phyloP scores from a whole-genome alignment of 2,329 filamentous ascomycete species.

The Magnaporthiopsis poae region DNA sequence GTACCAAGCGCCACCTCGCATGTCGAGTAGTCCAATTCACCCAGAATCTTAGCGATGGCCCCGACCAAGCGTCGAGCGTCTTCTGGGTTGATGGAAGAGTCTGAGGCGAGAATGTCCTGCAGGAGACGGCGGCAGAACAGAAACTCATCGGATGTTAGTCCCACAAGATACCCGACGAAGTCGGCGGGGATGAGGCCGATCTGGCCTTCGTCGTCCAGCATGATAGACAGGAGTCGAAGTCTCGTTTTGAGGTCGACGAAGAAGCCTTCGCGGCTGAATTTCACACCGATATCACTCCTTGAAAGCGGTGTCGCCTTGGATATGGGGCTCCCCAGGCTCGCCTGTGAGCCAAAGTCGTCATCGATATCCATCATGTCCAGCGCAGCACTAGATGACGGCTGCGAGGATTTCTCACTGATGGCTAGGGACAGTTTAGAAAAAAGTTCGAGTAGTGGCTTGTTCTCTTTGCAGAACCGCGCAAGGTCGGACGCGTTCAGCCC shows the following conservation, averaged over 20 bases:
- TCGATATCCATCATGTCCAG: slow-evolving; percentile 59
- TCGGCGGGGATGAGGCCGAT: slow-evolving; percentile 38
- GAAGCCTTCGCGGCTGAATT: slow-evolving; percentile 35
- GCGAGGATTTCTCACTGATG: slow-evolving; percentile 22
- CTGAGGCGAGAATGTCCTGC: slow-evolving; percentile 42
- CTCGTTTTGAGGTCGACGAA: slow-evolving; percentile 36
- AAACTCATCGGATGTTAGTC: slow-evolving; percentile 42
- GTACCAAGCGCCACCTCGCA: slow-evolving; percentile 64
- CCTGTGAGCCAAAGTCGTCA: slow-evolving; percentile 51
- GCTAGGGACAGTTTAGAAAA: slow-evolving; percentile 29
- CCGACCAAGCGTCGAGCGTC: slow-evolving; percentile 39
- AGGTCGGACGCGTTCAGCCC: slow-evolving; percentile 29
- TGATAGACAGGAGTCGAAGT: slow-evolving; percentile 33
- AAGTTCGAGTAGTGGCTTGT: slow-evolving; percentile 32
- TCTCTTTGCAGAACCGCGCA: slow-evolving; percentile 27
- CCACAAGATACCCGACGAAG: slow-evolving; percentile 41
- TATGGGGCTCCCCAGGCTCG: slow-evolving; percentile 33
- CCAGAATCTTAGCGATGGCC: slow-evolving; percentile 41
- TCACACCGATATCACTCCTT: slow-evolving; percentile 33
- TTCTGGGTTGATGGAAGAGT: slow-evolving; percentile 38
- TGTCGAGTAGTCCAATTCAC: slow-evolving; percentile 52
- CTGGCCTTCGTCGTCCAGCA: slow-evolving; percentile 34
- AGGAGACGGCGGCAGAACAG: slow-evolving; percentile 41
- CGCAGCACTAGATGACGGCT: slow-evolving; percentile 26
- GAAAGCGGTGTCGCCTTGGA: slow-evolving; percentile 33